Conservation (phyloP, 192 early-diverging fungal genomes). For the Piromyces finnis region DNA sequence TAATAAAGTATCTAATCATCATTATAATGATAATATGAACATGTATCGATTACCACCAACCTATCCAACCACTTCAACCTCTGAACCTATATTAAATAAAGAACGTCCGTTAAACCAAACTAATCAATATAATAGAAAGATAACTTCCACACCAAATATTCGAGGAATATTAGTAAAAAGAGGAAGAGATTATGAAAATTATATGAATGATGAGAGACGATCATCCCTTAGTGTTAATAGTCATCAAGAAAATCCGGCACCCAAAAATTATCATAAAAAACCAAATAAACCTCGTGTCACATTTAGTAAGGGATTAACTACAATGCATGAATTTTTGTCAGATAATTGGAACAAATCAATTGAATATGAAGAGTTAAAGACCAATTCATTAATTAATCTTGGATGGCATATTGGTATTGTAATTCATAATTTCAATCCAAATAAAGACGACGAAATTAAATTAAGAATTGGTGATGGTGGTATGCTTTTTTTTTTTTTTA, state of each 20-base stretch:
- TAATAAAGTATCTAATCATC: no score
- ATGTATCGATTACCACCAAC: no score
- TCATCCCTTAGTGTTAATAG: background rate
- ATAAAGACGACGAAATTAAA: background rate
- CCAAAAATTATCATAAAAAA: background rate
- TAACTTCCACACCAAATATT: background rate
- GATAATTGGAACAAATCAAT: background rate
- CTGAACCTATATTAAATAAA: background rate
- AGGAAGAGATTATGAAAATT: background rate
- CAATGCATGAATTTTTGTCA: background rate
- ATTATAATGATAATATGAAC: no score
- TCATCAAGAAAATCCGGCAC: no score
- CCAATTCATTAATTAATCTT: background rate
- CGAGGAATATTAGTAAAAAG: background rate
- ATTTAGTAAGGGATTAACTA: background rate
- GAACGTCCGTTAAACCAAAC: background rate
- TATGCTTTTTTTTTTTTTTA: background rate
- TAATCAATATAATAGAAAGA: background rate
- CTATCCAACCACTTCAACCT: background rate
- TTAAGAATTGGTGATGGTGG: background rate
- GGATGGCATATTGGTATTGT: background rate
- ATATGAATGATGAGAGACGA: background rate
- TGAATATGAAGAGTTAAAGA: background rate
- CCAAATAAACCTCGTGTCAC: background rate
- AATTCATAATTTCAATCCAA: background rate